Conservation (phyloP, 2,329 filamentous ascomycete genomes). For the Eutypella sp. region DNA sequence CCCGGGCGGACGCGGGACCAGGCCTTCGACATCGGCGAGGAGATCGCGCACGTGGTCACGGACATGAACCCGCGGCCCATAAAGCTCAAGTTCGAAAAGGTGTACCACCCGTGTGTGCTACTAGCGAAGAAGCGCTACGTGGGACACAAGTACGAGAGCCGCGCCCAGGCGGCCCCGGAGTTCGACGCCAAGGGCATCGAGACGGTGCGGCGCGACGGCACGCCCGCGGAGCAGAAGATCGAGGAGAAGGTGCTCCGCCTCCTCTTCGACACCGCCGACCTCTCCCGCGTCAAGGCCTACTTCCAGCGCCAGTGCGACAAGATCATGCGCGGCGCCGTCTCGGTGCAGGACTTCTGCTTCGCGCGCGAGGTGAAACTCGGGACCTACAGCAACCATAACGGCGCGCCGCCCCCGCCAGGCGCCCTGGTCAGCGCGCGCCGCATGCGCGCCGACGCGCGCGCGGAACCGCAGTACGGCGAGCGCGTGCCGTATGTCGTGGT, state of each 20-base stretch:
- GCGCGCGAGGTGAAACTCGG: slow-evolving; percentile 87
- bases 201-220: slow-evolving; percentile 91
- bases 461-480: slow-evolving; percentile 92
- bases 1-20: slow-evolving; percentile 82
- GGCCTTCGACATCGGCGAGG: slow-evolving; percentile 87
- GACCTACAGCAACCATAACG: slow-evolving; percentile 74
- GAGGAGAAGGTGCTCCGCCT: slow-evolving; percentile 87
- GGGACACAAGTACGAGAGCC: slow-evolving; percentile 90
- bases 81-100: slow-evolving; percentile 97
- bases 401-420: slow-evolving; percentile 66
- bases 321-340: slow-evolving; percentile 84
- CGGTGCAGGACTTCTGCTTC: slow-evolving; percentile 94
- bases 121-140: slow-evolving; percentile 98
- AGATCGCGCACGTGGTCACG: slow-evolving; percentile 84
- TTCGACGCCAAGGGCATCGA: slow-evolving; percentile 99
- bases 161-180: slow-evolving; percentile 69
- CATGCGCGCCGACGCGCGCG: slow-evolving; percentile 80
- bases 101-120: slow-evolving; percentile 91
- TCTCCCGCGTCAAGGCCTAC: slow-evolving; percentile 83
- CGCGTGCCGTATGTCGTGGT: slow-evolving; percentile 92
- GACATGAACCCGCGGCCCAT: slow-evolving; percentile 85
- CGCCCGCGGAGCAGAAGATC: slow-evolving; percentile 92
- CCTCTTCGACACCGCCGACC: slow-evolving; percentile 83
- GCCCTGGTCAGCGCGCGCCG: slow-evolving; percentile 80
- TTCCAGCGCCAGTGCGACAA: slow-evolving; percentile 88